Evolutionary conservation across 192 early-diverging fungal species (phyloP).

Genomic region (Gonapodya prolifera): DNA sequence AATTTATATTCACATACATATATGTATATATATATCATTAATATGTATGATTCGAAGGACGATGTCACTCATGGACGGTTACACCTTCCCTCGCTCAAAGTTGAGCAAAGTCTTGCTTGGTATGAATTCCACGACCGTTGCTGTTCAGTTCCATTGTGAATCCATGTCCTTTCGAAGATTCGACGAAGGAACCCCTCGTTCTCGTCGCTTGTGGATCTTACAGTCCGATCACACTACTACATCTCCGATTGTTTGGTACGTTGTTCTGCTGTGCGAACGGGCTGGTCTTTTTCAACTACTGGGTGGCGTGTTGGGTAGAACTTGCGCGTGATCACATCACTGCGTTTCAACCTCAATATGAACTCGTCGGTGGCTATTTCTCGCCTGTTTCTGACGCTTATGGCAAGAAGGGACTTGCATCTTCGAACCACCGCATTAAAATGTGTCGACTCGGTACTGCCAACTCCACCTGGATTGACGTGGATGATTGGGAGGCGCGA

Average conservation of each 20-base stretch:
- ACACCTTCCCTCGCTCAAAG: conserved; percentile 1
- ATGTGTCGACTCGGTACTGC: conserved; percentile 87
- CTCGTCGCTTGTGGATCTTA: conserved; percentile 94
- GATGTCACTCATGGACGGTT: background rate
- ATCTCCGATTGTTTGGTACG: conserved; percentile 97
- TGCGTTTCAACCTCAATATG: conserved; percentile 52
- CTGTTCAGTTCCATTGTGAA: background rate
- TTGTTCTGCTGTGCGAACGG: too few relatives aligned
- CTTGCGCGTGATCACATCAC: conserved; percentile 87
- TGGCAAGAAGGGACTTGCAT: conserved; percentile 79
- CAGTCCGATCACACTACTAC: conserved; percentile 93
- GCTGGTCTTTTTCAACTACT: too few relatives aligned
- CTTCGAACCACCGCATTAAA: conserved; percentile 69
- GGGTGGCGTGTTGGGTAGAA: conserved; percentile 34
- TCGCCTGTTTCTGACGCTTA: conserved; percentile 94
- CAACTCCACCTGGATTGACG: conserved; percentile 86
- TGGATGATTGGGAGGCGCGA: conserved; percentile 85
- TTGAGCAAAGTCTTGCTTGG: background rate
- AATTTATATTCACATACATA: too few relatives aligned
- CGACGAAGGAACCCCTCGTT: conserved; percentile 67
- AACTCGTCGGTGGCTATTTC: conserved; percentile 90
- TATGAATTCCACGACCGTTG: background rate
- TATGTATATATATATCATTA: background rate
- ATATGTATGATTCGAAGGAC: background rate
- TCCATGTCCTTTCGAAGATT: conserved; percentile 17